A percentile compares a stretch with the other conserved stretches of the same genome.
phyloP scores from a whole-genome alignment of 192 early-diverging fungal species.

The Linnemannia zychae region DNA sequence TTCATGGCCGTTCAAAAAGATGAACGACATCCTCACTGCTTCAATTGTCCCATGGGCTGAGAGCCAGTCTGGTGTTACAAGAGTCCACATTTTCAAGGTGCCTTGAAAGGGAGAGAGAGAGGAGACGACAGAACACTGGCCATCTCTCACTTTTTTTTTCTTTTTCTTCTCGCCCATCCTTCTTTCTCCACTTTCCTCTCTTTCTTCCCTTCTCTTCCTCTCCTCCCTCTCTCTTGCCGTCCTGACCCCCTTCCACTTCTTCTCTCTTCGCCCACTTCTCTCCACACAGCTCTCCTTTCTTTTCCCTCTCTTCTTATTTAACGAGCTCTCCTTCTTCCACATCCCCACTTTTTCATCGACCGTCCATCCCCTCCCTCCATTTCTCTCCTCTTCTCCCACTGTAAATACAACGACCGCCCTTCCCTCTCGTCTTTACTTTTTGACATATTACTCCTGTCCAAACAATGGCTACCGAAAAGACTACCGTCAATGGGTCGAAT shows the following conservation, averaged over 20 bases:
- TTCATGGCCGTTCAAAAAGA: background rate
- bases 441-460: background rate
- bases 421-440: background rate
- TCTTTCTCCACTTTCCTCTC: background rate
- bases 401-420: background rate
- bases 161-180: background rate
- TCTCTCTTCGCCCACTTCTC: background rate
- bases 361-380: background rate
- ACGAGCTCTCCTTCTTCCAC: background rate
- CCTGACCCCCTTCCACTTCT: background rate
- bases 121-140: background rate
- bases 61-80: background rate
- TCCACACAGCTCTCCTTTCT: background rate
- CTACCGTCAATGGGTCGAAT: slow-evolving; percentile 2
- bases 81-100: background rate
- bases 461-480: slow-evolving; percentile 18
- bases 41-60: background rate
- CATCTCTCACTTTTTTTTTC: slow-evolving; percentile 4
- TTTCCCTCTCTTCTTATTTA: slow-evolving; percentile 4
- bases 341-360: background rate
- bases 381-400: background rate
- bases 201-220: background rate
- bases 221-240: background rate
- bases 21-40: too few species aligned
- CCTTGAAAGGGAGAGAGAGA: background rate